Evolutionary conservation across 345 rosid species (phyloP), one percentile per base, ranked within the genome.

Genomic region (Moricandia arvensis): DNA sequence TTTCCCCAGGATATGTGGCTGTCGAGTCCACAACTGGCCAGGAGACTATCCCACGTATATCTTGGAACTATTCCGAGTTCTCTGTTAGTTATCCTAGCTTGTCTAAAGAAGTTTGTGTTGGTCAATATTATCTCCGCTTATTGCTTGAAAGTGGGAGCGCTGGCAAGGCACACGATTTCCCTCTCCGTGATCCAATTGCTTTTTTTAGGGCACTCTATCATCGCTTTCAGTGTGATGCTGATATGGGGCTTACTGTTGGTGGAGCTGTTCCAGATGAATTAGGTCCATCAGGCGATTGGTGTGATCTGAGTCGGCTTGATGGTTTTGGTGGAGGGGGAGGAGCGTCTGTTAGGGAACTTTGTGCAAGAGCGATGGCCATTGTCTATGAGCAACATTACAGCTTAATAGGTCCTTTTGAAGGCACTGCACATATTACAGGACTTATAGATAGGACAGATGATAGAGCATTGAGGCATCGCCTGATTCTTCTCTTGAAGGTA

Each of bases 311-410:
- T 82, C 83, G 96, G 82, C 84, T 95, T 79, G 98, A 95, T 85
- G 96, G 98, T 71, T 95, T 95, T 86, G 99, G 99, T 63, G 99
- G 99, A 77, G 98, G 93, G 12, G 99, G 98, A 66, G 94, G 93
- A 63, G 87, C 89, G 78, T 93, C 99, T 35, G 99, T 95, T 66
- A 86, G 99, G 82, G 99, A 95, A 80, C 98, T 95, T 79, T 95
- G 99, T 85, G 99, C 98, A 8, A 90, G 99, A 84, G 98, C 99
- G 15, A 95, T 95, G 99, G 75, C 98, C 55, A 95, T 93, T 77
- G 97, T 95, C 62, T 95, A 95, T 81, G 99, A 95, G 79, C 98
- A 93, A 80, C 99, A 95, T 82, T 82, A 74, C 82, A 89, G 68
- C 59, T 85, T 82, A 76, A 83, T 95, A 71, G 97, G 98, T 60